phyloP scores from a whole-genome alignment of 305 asterid genomes.

The Stenogyne calaminthoides region DNA sequence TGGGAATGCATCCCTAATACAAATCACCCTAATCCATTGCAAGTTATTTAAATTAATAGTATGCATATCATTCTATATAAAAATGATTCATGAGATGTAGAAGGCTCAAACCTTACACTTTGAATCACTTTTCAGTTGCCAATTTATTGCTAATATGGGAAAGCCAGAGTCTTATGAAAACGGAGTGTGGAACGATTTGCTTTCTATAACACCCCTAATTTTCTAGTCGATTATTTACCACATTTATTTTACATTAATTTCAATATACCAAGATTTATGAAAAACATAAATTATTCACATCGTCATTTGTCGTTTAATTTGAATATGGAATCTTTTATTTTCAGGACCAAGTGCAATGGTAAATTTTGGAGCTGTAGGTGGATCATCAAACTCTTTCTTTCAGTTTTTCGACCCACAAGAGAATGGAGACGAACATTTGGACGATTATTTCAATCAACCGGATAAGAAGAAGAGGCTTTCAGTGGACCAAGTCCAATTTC shows the following conservation, averaged over 20 bases:
- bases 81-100: no score
- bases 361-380: constrained; percentile 49
- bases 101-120: no score
- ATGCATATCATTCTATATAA: not conserved
- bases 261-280: no score
- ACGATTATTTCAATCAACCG: constrained; percentile 60
- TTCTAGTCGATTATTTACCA: no score
- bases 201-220: no score
- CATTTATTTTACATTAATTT: no score
- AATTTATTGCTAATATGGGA: no score
- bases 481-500: constrained; percentile 68
- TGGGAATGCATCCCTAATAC: no score
- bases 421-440: constrained; percentile 54
- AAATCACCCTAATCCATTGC: not conserved
- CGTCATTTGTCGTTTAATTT: not conserved
- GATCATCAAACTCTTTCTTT: constrained; percentile 41
- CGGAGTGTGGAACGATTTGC: no score
- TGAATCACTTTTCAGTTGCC: no score
- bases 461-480: constrained; percentile 79
- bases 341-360: constrained; percentile 72
- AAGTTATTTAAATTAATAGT: not conserved
- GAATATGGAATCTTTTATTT: not conserved
- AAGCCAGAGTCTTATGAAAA: no score
- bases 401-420: constrained; percentile 53
- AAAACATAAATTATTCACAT: no score